phyloP scores from a whole-genome alignment of 495 filamentous ascomycete species.

The Talaromyces ruber region DNA sequence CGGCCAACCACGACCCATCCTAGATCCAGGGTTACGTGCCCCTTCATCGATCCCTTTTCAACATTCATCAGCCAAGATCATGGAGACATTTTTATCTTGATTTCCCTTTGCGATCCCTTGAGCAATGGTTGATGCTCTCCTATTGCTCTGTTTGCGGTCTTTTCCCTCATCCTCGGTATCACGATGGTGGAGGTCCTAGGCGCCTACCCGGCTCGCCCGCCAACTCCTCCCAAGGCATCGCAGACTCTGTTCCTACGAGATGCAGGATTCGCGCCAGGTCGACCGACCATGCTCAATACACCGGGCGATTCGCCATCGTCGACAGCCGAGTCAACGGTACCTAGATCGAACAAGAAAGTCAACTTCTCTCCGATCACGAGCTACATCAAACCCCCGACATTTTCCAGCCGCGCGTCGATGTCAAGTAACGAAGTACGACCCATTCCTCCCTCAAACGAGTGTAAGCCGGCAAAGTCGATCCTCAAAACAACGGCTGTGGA shows the following conservation, averaged over 20 bases:
- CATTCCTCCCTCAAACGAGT: slow-evolving; percentile 51
- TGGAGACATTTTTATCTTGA: neutral
- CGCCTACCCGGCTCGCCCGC: slow-evolving; percentile 45
- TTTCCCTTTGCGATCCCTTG: neutral
- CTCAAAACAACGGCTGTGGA: slow-evolving; percentile 54
- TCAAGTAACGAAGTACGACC: slow-evolving; percentile 35
- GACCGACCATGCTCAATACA: slow-evolving; percentile 23
- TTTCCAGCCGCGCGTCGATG: slow-evolving; percentile 34
- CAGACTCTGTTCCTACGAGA: slow-evolving; percentile 19
- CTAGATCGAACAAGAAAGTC: slow-evolving; percentile 55
- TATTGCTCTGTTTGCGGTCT: neutral
- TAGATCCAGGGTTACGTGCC: neutral
- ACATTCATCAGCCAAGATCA: neutral
- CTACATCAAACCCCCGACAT: slow-evolving; percentile 53
- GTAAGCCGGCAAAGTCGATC: slow-evolving; percentile 74
- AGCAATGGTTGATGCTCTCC: neutral
- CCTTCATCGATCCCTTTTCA: neutral
- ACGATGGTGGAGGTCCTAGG: slow-evolving; percentile 44
- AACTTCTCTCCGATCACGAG: slow-evolving; percentile 66
- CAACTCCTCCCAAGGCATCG: slow-evolving; percentile 54
- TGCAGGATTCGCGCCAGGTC: slow-evolving; percentile 19
- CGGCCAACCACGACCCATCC: neutral
- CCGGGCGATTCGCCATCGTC: slow-evolving; percentile 41
- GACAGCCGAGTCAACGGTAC: slow-evolving; percentile 24
- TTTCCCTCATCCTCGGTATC: neutral